These are phyloP conservation scores for Gymnopus androsaceus DNA, from an alignment of 1,284 basidiomycete species.

Conservation along the genomic window DNA sequence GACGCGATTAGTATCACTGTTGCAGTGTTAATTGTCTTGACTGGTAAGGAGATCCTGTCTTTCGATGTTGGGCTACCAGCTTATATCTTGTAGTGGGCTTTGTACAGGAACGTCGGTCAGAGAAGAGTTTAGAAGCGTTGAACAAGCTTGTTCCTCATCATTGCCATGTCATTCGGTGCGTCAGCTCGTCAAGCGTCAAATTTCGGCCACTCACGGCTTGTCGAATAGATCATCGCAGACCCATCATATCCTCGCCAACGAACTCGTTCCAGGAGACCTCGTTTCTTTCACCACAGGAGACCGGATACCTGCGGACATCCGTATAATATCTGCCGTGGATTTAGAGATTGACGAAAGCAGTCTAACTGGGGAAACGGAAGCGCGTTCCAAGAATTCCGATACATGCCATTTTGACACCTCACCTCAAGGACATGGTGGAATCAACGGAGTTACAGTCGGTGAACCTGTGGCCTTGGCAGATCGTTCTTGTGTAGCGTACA, in stretches of 20 bases:
- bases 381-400: slow-evolving; percentile 71
- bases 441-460: slow-evolving; percentile 16
- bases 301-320: slow-evolving; percentile 91
- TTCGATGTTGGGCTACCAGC: background rate
- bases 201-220: slow-evolving; percentile 5
- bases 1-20: slow-evolving; percentile 93
- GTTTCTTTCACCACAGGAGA: slow-evolving; percentile 92
- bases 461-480: slow-evolving; percentile 81
- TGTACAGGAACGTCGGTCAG: slow-evolving; percentile 92
- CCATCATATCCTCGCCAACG: slow-evolving; percentile 86
- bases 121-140: slow-evolving; percentile 91
- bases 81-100: slow-evolving; percentile 74
- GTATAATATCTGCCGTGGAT: slow-evolving; percentile 77
- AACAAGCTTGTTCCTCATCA: slow-evolving; percentile 97
- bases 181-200: slow-evolving; percentile 4
- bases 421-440: slow-evolving; percentile 24
- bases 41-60: slow-evolving; percentile 55
- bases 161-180: slow-evolving; percentile 85
- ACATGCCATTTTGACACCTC: slow-evolving; percentile 39
- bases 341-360: slow-evolving; percentile 96
- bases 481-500: slow-evolving; percentile 88
- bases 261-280: slow-evolving; percentile 93
- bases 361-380: slow-evolving; percentile 90
- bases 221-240: slow-evolving; percentile 64
- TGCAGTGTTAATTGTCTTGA: slow-evolving; percentile 92